Base-by-base conservation (phyloP, 352 stramenopile genomes). In the Pilasporangium apinafurcum region DNA sequence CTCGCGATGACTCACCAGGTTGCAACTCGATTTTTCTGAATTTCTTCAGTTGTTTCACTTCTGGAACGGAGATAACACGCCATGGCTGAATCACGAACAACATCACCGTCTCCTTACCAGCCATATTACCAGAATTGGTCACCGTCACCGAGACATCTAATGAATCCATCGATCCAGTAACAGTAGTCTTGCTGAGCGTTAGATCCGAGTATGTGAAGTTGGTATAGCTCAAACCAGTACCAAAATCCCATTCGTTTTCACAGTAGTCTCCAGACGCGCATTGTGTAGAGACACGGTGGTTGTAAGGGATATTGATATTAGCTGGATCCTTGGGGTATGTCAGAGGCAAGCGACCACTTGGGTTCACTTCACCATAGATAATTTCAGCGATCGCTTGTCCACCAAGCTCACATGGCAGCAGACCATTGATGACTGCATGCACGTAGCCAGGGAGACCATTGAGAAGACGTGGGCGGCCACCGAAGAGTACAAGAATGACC, bases 201-300 rank as follows among this genome's bases (percentile, higher is more conserved):
- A 83, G 31, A 6, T 65, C 40, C 8, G 50, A 52, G 56, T 88
- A 91, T 12, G 54, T 47, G 48, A 92, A 95, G 16, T 51, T 47
- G 5, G 75, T 70, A 54, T 86, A 90, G 44, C 69, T 86, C n/a
- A 90, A 51, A 29, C 82, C 82, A 35, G 71, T 51, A 16, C 83
- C 79, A 65, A 92, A 92, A n/a, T 66, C 53, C 73, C 77, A 95
- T 43, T 89, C 65, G 14, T 76, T 74, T 20, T 51, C 47, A 41
- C 53, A 63, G 52, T 85, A 82, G 8, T 65, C 62, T 14, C 34
- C 49, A 24, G 48, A n/a, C 26, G 64, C 53, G 33, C 77, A 90
- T n/a, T 67, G 62, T 8, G 62, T 66, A 4, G 34, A 63, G 22
- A 53, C 55, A 16, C 46, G 59, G 26, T 68, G 57, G 28, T 69